Conservation (phyloP, 768 basidiomycete species). For the Russula sp. region DNA sequence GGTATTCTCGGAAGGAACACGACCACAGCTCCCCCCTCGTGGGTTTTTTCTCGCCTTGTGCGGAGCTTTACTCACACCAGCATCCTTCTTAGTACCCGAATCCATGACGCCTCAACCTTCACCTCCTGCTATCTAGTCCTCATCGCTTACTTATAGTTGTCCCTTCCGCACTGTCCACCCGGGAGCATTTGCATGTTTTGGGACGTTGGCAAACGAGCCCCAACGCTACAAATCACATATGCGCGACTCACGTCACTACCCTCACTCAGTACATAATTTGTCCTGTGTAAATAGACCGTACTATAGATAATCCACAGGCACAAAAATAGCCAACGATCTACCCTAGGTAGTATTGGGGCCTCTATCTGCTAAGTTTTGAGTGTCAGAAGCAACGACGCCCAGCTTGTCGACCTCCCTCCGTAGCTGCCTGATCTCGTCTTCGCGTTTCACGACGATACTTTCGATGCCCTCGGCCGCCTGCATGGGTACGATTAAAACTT, state of each 20-base stretch:
- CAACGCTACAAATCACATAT: not conserved
- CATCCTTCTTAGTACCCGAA: constrained; percentile 15
- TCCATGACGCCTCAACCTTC: constrained; percentile 20
- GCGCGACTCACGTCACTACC: not conserved
- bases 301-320: constrained; percentile 6
- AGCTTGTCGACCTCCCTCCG: constrained; percentile 14
- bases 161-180: not conserved
- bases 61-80: not conserved
- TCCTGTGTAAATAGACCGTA: constrained; percentile 18
- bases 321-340: not conserved
- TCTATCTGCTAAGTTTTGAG: constrained; percentile 1
- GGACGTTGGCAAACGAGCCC: not conserved
- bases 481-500: constrained; percentile 22
- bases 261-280: constrained; percentile 19
- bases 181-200: not conserved
- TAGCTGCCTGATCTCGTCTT: constrained; percentile 13
- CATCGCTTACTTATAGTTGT: not conserved
- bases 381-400: not conserved
- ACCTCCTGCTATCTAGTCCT: constrained; percentile 13
- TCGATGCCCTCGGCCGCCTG: constrained; percentile 24
- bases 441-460: constrained; percentile 13
- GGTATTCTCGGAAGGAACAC: constrained; percentile 77
- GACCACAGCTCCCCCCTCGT: constrained; percentile 78
- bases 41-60: constrained; percentile 30
- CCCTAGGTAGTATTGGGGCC: not conserved